Conservation (phyloP, 345 rosid species). For the Euclidium syriacum region DNA sequence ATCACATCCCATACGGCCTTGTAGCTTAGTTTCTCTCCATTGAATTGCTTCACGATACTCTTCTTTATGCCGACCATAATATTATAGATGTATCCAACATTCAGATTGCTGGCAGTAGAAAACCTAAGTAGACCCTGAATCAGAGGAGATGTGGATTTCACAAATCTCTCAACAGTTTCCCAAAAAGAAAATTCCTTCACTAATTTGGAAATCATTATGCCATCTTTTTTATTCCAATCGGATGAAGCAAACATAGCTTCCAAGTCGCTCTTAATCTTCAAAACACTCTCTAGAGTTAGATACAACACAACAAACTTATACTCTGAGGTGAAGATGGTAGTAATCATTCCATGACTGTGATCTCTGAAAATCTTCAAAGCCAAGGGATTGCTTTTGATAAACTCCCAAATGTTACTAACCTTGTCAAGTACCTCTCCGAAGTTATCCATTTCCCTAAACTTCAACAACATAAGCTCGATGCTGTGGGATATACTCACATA, state of each 20-base stretch:
- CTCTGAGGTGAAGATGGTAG: constrained; percentile 32
- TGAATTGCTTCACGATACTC: constrained; percentile 31
- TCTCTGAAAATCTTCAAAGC: constrained; percentile 26
- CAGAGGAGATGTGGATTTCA: constrained; percentile 40
- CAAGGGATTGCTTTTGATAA: constrained; percentile 26
- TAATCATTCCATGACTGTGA: constrained; percentile 20
- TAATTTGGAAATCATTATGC: constrained; percentile 31
- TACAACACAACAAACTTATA: constrained; percentile 29
- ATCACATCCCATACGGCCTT: no score
- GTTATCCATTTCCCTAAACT: constrained; percentile 24
- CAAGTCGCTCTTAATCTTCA: constrained; percentile 33
- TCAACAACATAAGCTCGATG: constrained; percentile 42
- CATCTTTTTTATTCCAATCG: constrained; percentile 35
- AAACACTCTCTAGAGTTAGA: constrained; percentile 37
- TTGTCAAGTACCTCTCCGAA: no score
- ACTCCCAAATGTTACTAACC: constrained; percentile 31
- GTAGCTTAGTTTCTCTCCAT: constrained; percentile 23
- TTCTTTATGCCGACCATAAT: constrained; percentile 56
- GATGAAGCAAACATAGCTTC: constrained; percentile 32
- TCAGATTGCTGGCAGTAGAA: constrained; percentile 24
- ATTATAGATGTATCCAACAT: constrained; percentile 46
- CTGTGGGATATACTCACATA: constrained; percentile 41
- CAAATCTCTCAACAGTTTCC: constrained; percentile 33
- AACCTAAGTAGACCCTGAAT: constrained; percentile 32
- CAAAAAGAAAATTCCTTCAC: constrained; percentile 38